Evolutionary conservation across 345 rosid genomes (phyloP).

Genomic region (Citrus inodora): DNA sequence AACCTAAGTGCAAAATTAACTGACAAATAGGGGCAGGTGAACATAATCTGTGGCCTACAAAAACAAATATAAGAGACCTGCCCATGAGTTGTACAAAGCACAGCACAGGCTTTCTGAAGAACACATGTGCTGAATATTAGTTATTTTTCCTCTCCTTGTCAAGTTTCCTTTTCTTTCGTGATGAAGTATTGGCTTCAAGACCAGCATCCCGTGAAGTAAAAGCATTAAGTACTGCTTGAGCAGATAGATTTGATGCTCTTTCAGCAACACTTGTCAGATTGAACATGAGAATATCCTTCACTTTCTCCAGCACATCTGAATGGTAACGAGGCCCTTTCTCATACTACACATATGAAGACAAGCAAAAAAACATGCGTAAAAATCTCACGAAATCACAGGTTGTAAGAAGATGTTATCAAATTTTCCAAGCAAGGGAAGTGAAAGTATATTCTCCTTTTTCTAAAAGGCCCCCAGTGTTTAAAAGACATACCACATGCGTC

Average conservation of each 20-base stretch:
- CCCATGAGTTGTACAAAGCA: neutral
- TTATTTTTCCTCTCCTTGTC: neutral
- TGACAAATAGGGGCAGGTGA: neutral
- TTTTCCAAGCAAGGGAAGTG: neutral
- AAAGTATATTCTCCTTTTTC: neutral
- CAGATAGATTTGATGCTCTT: conserved; percentile 7
- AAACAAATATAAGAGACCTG: neutral
- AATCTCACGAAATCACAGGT: neutral
- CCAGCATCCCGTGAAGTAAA: neutral
- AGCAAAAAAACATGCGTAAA: neutral
- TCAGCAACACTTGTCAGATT: conserved; percentile 19
- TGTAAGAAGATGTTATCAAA: neutral
- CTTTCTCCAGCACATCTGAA: conserved; percentile 23
- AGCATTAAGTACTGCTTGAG: neutral
- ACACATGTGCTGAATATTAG: neutral
- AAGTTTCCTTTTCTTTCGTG: conserved; percentile 12
- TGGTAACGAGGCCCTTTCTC: conserved; percentile 15
- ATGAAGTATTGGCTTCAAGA: neutral
- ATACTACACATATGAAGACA: conserved; percentile 22
- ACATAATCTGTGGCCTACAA: neutral
- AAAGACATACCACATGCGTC: neutral
- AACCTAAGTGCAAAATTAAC: neutral
- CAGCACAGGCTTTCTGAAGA: neutral
- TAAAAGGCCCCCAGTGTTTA: neutral
- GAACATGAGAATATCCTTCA: conserved; percentile 29